Conservation (phyloP, 257 asterid genomes). For the Leptodermis oblonga region DNA sequence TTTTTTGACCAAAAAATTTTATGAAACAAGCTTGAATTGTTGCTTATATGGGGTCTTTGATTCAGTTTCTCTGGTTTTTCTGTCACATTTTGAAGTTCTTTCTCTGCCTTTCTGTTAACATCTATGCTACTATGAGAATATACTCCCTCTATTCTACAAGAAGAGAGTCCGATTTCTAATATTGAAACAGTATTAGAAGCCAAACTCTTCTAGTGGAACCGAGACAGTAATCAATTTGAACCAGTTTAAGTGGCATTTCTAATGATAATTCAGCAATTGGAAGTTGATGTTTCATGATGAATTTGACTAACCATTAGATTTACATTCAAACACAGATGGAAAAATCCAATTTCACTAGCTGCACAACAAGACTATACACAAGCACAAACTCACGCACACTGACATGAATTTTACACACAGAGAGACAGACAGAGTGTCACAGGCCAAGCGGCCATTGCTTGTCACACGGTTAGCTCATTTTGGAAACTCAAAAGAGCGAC, state of each 20-base stretch:
- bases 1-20: not conserved
- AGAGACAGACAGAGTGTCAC: not conserved
- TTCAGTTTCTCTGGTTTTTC: not conserved
- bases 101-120: too few relatives aligned
- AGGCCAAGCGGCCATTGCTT: too few relatives aligned
- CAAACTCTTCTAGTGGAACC: too few relatives aligned
- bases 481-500: too few relatives aligned
- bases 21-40: not conserved
- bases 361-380: slow-evolving; percentile 29
- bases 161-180: too few relatives aligned
- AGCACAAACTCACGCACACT: not conserved
- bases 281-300: not conserved
- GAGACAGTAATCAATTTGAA: not conserved
- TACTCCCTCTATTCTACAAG: too few relatives aligned
- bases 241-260: not conserved
- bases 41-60: not conserved
- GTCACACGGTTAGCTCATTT: too few relatives aligned
- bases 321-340: slow-evolving; percentile 10
- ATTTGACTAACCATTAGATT: not conserved
- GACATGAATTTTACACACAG: slow-evolving; percentile 1
- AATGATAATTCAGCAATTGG: not conserved
- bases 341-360: slow-evolving; percentile 14
- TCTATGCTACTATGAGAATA: not conserved
- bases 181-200: too few relatives aligned
- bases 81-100: not conserved